Evolutionary conservation across 1,284 basidiomycete species (phyloP).

Genomic region (Irpex rosettiformis): DNA sequence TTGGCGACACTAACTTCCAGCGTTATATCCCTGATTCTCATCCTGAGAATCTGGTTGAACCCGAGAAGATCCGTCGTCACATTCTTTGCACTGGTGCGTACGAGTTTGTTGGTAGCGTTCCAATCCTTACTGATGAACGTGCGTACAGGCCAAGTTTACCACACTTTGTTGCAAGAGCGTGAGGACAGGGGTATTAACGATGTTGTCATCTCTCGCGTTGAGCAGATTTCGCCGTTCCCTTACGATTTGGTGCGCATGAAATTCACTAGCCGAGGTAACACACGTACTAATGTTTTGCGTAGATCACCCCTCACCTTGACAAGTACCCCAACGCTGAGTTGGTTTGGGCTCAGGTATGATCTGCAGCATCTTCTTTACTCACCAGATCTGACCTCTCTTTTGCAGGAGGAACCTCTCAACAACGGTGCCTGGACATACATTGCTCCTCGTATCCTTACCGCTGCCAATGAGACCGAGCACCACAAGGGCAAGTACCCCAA

Average conservation of each 20-base stretch:
- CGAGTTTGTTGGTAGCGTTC: neutral
- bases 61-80: conserved; percentile 89
- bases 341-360: conserved; percentile 81
- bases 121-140: neutral
- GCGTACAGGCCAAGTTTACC: conserved; percentile 85
- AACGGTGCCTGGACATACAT: conserved; percentile 94
- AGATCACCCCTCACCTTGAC: conserved; percentile 89
- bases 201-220: conserved; percentile 90
- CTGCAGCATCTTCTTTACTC: neutral
- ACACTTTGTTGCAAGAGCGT: conserved; percentile 84
- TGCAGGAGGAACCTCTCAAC: conserved; percentile 84
- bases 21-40: conserved; percentile 89
- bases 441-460: conserved; percentile 83
- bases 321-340: conserved; percentile 94
- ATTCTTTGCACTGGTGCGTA: conserved; percentile 77
- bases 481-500: conserved; percentile 88
- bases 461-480: conserved; percentile 80
- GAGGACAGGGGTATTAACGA: conserved; percentile 89
- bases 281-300: conserved; percentile 11
- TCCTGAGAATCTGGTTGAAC: conserved; percentile 64
- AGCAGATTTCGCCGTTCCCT: conserved; percentile 95
- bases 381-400: neutral
- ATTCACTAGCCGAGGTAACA: too few relatives aligned
- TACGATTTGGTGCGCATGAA: conserved; percentile 78
- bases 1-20: conserved; percentile 87